Evolutionary conservation across 495 filamentous ascomycete genomes (phyloP), one percentile per base, ranked within the genome.

Genomic region (Penicillium verhagenii): DNA sequence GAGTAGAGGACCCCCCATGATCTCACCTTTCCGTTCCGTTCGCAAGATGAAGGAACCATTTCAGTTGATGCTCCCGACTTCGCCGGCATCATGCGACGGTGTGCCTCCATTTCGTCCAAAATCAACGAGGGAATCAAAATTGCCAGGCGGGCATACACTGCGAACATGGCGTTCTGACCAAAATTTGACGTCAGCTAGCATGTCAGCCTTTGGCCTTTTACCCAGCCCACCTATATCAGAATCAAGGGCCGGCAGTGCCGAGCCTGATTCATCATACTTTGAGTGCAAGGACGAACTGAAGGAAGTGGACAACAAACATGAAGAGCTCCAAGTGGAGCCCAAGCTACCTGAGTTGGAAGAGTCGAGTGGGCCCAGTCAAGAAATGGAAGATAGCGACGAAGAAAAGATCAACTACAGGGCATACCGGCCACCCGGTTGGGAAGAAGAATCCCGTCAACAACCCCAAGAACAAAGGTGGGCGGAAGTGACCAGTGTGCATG

Each of bases 1-100:
- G 20, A 69, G 69, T 33, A 71, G 71, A 2, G 57, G 49, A 2
- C 44, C 63, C 14, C 56, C 63, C 35, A 67, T 47, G 24, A 68
- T 74, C 33, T 78, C 74, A 21, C 75, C 74, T 0, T 76, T 76
- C 47, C 74, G 74, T 19, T 77, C 75, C 1, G 75, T 79, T n/a
- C 64, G 72, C 14, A 70, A 61, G 50, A 79, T 79, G 74, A 76
- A 76, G 47, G 68, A 77, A 47, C 74, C 74, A 7, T 75, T 79
- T 43, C 73, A 71, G 42, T 53, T 77, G 14, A 69, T 70, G 53
- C 61, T 79, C 14, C 73, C 73, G 8, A 53, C 56, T 3, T 76
- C 73, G 6, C 73, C 74, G 7, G 40, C 33, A 8, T 56, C 60
- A 31, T 63, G 63, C 21, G 71, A 75, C 37, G 63, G 59, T 13